These are phyloP conservation scores for Phytophthora cactorum DNA, from an alignment of 352 stramenopile genomes.

Conservation along the genomic window DNA sequence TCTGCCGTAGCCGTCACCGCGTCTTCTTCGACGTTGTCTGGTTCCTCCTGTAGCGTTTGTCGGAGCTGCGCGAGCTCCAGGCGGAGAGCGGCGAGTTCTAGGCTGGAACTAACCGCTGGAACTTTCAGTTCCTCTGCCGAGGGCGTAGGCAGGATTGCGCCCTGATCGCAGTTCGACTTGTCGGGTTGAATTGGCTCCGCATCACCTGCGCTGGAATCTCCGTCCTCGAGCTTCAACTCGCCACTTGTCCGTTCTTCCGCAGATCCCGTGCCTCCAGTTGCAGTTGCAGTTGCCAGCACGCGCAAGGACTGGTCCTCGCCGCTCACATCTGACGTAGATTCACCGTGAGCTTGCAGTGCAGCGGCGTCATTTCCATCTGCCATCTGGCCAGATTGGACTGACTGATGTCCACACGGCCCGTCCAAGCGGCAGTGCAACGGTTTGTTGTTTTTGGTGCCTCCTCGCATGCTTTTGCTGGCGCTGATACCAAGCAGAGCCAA, in stretches of 20 bases:
- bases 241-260: constrained; percentile 11
- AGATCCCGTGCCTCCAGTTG: constrained; percentile 26
- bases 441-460: constrained; percentile 8
- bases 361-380: constrained; percentile 17
- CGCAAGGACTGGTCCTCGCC: constrained; percentile 29
- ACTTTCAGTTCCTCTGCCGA: background rate
- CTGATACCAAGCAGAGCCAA: constrained; percentile 2
- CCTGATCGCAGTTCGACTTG: background rate
- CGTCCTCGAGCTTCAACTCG: constrained; percentile 18
- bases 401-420: constrained; percentile 11
- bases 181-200: constrained; percentile 1
- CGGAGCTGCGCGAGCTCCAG: constrained; percentile 22
- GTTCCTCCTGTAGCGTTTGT: constrained; percentile 11
- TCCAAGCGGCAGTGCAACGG: constrained; percentile 25
- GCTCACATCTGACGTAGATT: constrained; percentile 23
- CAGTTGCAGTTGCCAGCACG: constrained; percentile 30
- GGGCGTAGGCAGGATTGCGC: constrained; percentile 3
- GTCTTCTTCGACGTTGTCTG: background rate
- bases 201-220: constrained; percentile 16
- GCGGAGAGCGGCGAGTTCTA: constrained; percentile 13
- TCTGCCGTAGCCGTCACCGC: background rate
- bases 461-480: constrained; percentile 27
- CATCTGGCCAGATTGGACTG: constrained; percentile 22
- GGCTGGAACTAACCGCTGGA: background rate
- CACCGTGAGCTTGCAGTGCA: constrained; percentile 9